phyloP scores from a whole-genome alignment of 2,329 filamentous ascomycete species.

The Tolypocladium paradoxum region DNA sequence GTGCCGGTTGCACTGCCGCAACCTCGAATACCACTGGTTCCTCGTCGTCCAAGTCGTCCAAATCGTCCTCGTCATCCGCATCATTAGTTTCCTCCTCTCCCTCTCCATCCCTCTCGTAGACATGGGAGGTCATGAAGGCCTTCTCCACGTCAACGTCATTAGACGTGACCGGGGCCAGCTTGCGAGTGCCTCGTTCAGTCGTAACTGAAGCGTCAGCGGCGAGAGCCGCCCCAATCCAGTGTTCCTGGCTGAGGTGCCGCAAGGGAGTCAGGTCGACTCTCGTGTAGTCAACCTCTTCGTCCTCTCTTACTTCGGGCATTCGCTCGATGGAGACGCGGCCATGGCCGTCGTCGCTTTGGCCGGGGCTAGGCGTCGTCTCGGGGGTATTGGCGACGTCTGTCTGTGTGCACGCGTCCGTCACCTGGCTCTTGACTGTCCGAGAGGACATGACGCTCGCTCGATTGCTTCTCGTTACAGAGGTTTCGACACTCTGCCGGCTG shows the following conservation, averaged over 20 bases:
- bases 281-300: slow-evolving; percentile 47
- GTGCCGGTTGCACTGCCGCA: slow-evolving; percentile 43
- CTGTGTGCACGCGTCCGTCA: slow-evolving; percentile 60
- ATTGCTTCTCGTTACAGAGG: slow-evolving; percentile 46
- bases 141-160: slow-evolving; percentile 14
- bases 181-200: neutral
- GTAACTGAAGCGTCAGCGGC: neutral
- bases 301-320: slow-evolving; percentile 12
- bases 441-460: slow-evolving; percentile 67
- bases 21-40: slow-evolving; percentile 62
- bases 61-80: slow-evolving; percentile 32
- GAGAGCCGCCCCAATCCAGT: slow-evolving; percentile 20
- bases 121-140: slow-evolving; percentile 11
- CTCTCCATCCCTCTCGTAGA: slow-evolving; percentile 13
- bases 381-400: slow-evolving; percentile 44
- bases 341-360: slow-evolving; percentile 41
- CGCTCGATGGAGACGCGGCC: slow-evolving; percentile 30
- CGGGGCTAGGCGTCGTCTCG: slow-evolving; percentile 43
- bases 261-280: slow-evolving; percentile 43
- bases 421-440: slow-evolving; percentile 56
- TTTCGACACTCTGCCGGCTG: slow-evolving; percentile 60
- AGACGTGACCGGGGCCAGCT: slow-evolving; percentile 3
- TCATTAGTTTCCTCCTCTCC: slow-evolving; percentile 14
- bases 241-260: slow-evolving; percentile 30
- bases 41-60: slow-evolving; percentile 43